Evolutionary conservation across 805 yeast genomes (phyloP).

Genomic region (Torulaspora indica): DNA sequence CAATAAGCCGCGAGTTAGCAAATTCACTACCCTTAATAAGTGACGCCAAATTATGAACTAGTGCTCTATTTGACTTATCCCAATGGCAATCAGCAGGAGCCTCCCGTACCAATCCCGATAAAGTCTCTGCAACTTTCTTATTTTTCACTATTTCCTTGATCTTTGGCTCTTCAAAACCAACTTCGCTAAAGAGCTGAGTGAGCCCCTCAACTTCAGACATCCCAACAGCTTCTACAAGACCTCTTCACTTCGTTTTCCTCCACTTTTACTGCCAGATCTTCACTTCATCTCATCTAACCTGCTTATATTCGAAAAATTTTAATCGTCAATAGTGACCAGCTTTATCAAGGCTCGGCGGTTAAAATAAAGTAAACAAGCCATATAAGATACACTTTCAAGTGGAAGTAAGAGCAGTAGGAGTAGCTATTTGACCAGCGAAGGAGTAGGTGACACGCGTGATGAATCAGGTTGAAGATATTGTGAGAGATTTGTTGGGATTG

Average conservation of each 20-base stretch:
- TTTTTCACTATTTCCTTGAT: constrained; percentile 79
- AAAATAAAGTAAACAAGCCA: constrained; percentile 2
- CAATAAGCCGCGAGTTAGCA: constrained; percentile 47
- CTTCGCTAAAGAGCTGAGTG: constrained; percentile 31
- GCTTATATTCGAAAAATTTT: constrained; percentile 4
- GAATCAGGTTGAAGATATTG: constrained; percentile 1
- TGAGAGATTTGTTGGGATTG: constrained; percentile 2
- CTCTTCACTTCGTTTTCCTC: no score
- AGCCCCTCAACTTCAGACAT: constrained; percentile 38
- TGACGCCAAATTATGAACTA: constrained; percentile 74
- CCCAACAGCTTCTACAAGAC: neutral
- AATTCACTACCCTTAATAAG: constrained; percentile 54
- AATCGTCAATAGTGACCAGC: neutral
- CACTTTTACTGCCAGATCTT: no score
- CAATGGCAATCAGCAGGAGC: constrained; percentile 35
- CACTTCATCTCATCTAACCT: neutral
- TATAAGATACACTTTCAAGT: neutral
- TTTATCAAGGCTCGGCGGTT: constrained; percentile 11
- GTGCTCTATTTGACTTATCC: constrained; percentile 57
- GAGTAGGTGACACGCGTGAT: neutral
- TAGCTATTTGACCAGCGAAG: neutral
- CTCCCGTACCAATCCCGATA: constrained; percentile 54
- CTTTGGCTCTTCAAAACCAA: constrained; percentile 71
- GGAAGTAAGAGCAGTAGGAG: neutral
- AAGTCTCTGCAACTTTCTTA: constrained; percentile 71